phyloP scores from a whole-genome alignment of 495 filamentous ascomycete species.

The Penicillium cinerascens region DNA sequence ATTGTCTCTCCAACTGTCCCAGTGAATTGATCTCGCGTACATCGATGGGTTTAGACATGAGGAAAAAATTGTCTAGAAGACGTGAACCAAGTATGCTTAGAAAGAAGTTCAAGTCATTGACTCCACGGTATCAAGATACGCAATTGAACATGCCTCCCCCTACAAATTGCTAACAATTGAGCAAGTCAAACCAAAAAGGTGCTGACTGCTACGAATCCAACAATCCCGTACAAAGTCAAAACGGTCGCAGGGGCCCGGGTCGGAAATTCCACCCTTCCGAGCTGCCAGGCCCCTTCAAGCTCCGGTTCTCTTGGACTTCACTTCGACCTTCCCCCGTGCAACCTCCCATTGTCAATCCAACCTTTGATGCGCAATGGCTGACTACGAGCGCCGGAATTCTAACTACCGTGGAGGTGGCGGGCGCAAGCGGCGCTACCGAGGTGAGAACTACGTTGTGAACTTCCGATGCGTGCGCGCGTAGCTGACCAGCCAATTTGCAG shows the following conservation, averaged over 20 bases:
- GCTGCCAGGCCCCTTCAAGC: constrained; percentile 8
- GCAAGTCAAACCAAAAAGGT: no score
- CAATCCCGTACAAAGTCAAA: not conserved
- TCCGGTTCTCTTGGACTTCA: constrained; percentile 7
- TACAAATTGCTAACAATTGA: no score
- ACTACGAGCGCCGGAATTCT: constrained; percentile 64
- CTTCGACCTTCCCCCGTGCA: not conserved
- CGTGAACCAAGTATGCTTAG: no score
- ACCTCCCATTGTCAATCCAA: not conserved
- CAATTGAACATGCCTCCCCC: no score
- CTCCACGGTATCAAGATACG: no score
- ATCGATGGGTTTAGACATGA: no score
- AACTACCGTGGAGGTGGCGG: constrained; percentile 51
- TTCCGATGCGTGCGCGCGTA: constrained; percentile 3
- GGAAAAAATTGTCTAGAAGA: no score
- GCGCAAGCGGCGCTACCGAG: constrained; percentile 63
- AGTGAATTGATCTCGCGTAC: not conserved
- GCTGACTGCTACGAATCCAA: no score
- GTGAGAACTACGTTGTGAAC: constrained; percentile 31
- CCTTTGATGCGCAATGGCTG: constrained; percentile 54
- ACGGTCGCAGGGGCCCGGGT: not conserved
- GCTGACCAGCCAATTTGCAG: constrained; percentile 34
- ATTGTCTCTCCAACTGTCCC: not conserved
- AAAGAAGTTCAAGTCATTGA: no score
- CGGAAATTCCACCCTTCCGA: constrained; percentile 16